Evolutionary conservation across 352 stramenopile species (phyloP), one percentile per base, ranked within the genome.

Genomic region (Phytophthora pseudosyringae): DNA sequence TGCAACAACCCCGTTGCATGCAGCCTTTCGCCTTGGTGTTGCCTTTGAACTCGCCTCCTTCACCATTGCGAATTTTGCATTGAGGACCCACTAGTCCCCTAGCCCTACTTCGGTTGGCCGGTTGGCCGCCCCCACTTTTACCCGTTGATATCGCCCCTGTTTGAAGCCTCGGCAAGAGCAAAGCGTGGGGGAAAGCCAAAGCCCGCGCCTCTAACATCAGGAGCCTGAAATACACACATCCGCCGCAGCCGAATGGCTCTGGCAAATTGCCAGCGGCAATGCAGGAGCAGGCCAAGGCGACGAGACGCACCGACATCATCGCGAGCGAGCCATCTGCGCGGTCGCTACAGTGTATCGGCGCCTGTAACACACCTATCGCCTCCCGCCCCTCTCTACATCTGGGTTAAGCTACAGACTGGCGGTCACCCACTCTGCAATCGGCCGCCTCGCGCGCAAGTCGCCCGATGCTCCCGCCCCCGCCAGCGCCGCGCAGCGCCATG

Each of bases 81-180:
- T 15, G 26, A 39, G 35, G 55, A 44, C 40, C 28, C 21, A 40
- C 33, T 35, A 52, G 36, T 52, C 40, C 63, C 63, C 63, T 70
- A 71, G 13, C 63, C 63, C 63, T 56, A 61, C 63, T 71, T 71
- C 63, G 16, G 61, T 57, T 59, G 35, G 41, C 31, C 16, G 25
- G 54, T 39, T 64, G 9, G 56, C 25, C 11, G 21, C 7, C 29
- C 9, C 18, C 31, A 50, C 39, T 59, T 21, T 16, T 64, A 64
- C 57, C 9, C 44, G 39, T 39, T 6, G 16, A 32, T 62, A 62
- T 62, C 41, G 44, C 45, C 44, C 13, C 32, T 9, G n/a, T 32
- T 52, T 47, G 46, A 57, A 13, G 9, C n/a, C n/a, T n/a, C 13
- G 33, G 36, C 35, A 26, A 50, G 21, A 46, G 11, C 53, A 51